Conservation (phyloP, 306 rosid species). For the Vachellia pachyceras region DNA sequence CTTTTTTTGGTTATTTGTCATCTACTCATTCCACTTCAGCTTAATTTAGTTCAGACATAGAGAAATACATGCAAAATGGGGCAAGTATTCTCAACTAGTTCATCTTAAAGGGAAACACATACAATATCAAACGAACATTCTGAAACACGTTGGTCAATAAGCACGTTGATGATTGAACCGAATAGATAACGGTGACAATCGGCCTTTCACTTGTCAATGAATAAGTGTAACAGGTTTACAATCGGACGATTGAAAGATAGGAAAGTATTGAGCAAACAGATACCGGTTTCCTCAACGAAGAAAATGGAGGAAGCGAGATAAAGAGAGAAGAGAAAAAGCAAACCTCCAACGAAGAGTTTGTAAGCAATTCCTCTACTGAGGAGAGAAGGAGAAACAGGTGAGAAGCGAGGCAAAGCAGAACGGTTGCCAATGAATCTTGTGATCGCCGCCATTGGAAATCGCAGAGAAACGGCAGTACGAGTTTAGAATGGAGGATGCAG, state of each 20-base stretch:
- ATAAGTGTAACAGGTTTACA: not conserved
- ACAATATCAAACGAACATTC: too few species aligned
- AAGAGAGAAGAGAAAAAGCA: not conserved
- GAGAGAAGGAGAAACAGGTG: slow-evolving; percentile 34
- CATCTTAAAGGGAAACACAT: too few species aligned
- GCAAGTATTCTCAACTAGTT: too few species aligned
- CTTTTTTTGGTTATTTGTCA: not conserved
- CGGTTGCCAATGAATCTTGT: slow-evolving; percentile 30
- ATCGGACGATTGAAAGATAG: not conserved
- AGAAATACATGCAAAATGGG: too few species aligned
- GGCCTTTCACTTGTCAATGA: not conserved
- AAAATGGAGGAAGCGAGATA: slow-evolving; percentile 14
- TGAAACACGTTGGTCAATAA: too few species aligned
- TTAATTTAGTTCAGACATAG: not conserved
- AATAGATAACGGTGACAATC: too few species aligned
- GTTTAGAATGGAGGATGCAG: not conserved
- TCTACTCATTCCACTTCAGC: not conserved
- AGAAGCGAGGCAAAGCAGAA: not conserved
- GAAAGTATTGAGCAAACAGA: not conserved
- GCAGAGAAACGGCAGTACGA: not conserved
- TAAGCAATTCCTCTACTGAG: slow-evolving; percentile 45
- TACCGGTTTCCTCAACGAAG: not conserved
- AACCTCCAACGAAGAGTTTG: slow-evolving; percentile 58
- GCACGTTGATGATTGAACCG: too few species aligned
- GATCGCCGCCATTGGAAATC: slow-evolving; percentile 40